phyloP scores from a whole-genome alignment of 306 rosid genomes.

The Fragaria ananassa region DNA sequence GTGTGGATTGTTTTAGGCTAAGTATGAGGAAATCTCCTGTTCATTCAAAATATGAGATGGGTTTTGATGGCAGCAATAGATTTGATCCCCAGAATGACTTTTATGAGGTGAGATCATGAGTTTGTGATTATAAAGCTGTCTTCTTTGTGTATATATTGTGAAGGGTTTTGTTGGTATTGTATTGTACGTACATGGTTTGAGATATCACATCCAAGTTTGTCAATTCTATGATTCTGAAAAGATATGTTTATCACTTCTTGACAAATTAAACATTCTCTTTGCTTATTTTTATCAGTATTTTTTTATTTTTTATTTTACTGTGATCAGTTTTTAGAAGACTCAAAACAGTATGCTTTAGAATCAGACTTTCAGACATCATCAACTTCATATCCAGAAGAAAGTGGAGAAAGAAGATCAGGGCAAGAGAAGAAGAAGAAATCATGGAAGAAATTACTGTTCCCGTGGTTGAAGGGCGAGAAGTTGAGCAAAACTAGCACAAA shows the following conservation, averaged over 20 bases:
- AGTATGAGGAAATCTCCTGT: slow-evolving; percentile 51
- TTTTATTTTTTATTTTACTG: slow-evolving; percentile 8
- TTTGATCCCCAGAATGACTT: slow-evolving; percentile 47
- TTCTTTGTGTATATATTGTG: background rate
- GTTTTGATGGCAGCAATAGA: slow-evolving; percentile 39
- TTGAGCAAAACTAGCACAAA: slow-evolving; percentile 33
- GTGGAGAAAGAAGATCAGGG: slow-evolving; percentile 26
- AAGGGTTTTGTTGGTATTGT: background rate
- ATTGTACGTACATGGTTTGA: background rate
- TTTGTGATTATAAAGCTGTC: background rate
- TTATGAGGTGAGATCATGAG: slow-evolving; percentile 13
- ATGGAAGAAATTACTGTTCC: slow-evolving; percentile 59
- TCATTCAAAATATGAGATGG: slow-evolving; percentile 33
- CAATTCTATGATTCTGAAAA: background rate
- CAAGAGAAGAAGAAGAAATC: slow-evolving; percentile 53
- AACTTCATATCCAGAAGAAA: slow-evolving; percentile 40
- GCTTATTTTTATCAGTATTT: background rate
- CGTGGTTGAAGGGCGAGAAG: slow-evolving; percentile 71
- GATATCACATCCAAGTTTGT: background rate
- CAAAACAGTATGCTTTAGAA: slow-evolving; percentile 46
- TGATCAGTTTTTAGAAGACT: slow-evolving; percentile 76
- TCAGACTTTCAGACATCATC: slow-evolving; percentile 36
- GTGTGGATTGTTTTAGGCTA: background rate
- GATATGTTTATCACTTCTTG: background rate
- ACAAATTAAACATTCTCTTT: background rate